Evolutionary conservation across 2,329 filamentous ascomycete species (phyloP), one percentile per base, ranked within the genome.

Genomic region (Macrophomina pseudophaseolina): DNA sequence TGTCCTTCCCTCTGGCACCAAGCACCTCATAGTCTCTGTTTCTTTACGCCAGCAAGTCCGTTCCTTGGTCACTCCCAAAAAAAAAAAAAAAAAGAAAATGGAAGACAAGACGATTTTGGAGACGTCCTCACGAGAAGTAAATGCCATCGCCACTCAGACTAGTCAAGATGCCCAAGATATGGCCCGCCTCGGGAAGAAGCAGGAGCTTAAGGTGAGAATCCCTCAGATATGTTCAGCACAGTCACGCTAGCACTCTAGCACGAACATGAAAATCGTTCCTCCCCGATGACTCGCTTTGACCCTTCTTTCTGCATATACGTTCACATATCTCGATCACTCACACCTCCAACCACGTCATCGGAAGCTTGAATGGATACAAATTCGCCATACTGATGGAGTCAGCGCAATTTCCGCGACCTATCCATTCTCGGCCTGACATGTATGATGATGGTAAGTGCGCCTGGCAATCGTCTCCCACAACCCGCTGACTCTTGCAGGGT

Each of bases 371-470:
- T 23, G 23, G 23, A 23, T 23, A 23, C 1, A 14, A 48, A 16
- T 18, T 48, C 16, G 6, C n/a, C 44, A 18, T 51, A 11, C 42
- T 40, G 70, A 64, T 30, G 4, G 8, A 6, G 5, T 12, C 11
- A 80, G 78, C 75, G 83, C 66, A 83, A 82, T 71, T 86, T 86
- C 70, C 78, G 80, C 12, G 82, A 83, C 70, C 70, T 83, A 64
- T 82, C 81, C 4, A 85, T 84, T 42, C 76, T 86, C 14, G 83
- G 83, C 8, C 85, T 86, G 32, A 83, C 82, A 69, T 82, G 84
- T 38, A 77, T 85, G 38, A 81, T 85, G 70, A 56, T 56, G 52
- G 52, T 56, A 38, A 12, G 32, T 9, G 9, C 14, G 12, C 30
- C 6, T 12, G 14, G 28, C 11, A 35, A 6, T 14, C 32, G 9